A percentile compares a stretch with the other conserved stretches of the same genome.
Conservation (phyloP, 1,284 basidiomycete genomes). For the Ganoderma leucocontextum region DNA sequence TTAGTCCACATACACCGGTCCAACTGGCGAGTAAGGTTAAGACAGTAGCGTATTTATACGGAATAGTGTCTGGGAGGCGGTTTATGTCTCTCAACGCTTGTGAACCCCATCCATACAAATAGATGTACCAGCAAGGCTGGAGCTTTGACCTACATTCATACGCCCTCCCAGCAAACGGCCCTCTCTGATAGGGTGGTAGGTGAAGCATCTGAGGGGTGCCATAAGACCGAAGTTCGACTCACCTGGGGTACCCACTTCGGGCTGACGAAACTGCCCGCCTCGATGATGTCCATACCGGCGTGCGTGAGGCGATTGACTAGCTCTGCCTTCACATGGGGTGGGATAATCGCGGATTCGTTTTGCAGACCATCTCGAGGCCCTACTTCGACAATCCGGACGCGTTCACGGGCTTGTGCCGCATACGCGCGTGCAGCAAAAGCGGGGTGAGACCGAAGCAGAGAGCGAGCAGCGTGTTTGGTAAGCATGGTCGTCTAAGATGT, state of each 20-base stretch:
- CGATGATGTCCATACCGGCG: slow-evolving; percentile 80
- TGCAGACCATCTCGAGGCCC: slow-evolving; percentile 94
- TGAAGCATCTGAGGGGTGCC: background rate
- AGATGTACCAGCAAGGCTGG: background rate
- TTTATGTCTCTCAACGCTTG: background rate
- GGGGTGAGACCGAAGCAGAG: slow-evolving; percentile 9
- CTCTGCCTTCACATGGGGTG: slow-evolving; percentile 81
- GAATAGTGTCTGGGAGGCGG: background rate
- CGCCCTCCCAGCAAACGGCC: background rate
- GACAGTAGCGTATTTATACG: background rate
- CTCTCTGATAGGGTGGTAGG: background rate
- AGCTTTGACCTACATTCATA: no score
- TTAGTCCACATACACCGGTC: no score
- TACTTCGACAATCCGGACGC: slow-evolving; percentile 88
- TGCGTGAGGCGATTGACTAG: slow-evolving; percentile 80
- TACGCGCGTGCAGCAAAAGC: background rate
- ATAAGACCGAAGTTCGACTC: slow-evolving; percentile 37
- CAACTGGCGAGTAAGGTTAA: background rate
- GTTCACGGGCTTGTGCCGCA: slow-evolving; percentile 34
- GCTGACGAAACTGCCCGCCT: slow-evolving; percentile 93
- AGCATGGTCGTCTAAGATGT: slow-evolving; percentile 20
- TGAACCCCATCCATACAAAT: background rate
- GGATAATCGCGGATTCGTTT: slow-evolving; percentile 84
- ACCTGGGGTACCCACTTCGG: slow-evolving; percentile 95
- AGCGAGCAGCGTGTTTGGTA: slow-evolving; percentile 18